Evolutionary conservation across 164 flowering plant species (phyloP).

Genomic region (Cinnamomum chago): DNA sequence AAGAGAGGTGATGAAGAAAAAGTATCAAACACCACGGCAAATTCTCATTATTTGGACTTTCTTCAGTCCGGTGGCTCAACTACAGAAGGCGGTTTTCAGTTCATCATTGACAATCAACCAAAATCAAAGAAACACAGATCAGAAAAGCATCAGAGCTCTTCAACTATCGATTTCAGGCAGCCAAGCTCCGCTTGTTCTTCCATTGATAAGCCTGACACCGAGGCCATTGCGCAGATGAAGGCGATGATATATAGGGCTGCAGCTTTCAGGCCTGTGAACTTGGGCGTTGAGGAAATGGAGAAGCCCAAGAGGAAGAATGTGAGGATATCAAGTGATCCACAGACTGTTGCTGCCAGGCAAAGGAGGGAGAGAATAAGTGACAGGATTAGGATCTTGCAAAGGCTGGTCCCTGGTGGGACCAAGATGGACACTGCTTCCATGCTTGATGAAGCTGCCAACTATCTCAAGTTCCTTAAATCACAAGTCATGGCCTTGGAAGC

Average conservation of each 20-base stretch:
- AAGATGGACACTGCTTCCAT: constrained; percentile 99
- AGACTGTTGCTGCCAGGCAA: constrained; percentile 93
- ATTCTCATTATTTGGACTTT: constrained; percentile 17
- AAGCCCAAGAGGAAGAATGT: constrained; percentile 92
- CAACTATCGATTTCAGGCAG: constrained; percentile 70
- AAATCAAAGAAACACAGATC: constrained; percentile 46
- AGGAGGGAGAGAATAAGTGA: constrained; percentile 94
- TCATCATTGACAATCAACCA: constrained; percentile 34
- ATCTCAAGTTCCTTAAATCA: constrained; percentile 81
- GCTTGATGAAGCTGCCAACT: constrained; percentile 99
- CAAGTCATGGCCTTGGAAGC: constrained; percentile 72
- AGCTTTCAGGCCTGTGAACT: constrained; percentile 74
- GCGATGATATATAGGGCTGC: constrained; percentile 91
- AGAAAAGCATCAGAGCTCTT: constrained; percentile 40
- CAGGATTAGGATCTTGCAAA: constrained; percentile 80
- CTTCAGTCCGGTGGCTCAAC: constrained; percentile 21
- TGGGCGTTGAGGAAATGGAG: constrained; percentile 61
- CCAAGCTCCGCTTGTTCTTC: constrained; percentile 26
- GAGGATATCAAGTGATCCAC: constrained; percentile 83
- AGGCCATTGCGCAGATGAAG: constrained; percentile 88
- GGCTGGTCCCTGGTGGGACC: constrained; percentile 86
- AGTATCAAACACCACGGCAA: not conserved
- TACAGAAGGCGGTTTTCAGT: constrained; percentile 32
- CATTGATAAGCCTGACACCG: constrained; percentile 59
- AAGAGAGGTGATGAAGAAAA: constrained; percentile 16